Conservation (phyloP, 169 alveolate species). For the Plasmodium vivax region DNA sequence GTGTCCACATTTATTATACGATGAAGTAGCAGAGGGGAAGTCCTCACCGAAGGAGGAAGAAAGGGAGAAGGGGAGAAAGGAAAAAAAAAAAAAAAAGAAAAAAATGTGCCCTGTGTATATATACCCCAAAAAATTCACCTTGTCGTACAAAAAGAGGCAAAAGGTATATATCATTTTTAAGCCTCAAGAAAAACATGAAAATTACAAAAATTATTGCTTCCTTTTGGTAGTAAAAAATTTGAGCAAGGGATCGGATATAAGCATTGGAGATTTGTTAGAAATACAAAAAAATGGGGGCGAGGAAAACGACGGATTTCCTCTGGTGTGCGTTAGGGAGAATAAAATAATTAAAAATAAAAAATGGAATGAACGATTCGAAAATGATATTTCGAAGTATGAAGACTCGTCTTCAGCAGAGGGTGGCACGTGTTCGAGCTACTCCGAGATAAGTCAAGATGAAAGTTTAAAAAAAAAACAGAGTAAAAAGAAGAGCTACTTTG, state of each 20-base stretch:
- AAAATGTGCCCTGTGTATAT: slow-evolving; percentile 52
- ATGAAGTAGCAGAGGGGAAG: neutral
- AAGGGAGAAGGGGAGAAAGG: neutral
- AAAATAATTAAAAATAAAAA: slow-evolving; percentile 31
- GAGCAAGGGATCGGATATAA: slow-evolving; percentile 42
- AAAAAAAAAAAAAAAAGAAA: slow-evolving; percentile 3
- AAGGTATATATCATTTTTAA: slow-evolving; percentile 41
- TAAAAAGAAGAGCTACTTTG: slow-evolving; percentile 18
- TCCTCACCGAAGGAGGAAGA: neutral
- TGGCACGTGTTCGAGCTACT: slow-evolving; percentile 29
- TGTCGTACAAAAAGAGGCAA: slow-evolving; percentile 32
- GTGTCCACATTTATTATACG: slow-evolving; percentile 15
- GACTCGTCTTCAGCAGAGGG: slow-evolving; percentile 29
- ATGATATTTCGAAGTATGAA: slow-evolving; percentile 38
- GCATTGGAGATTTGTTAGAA: slow-evolving; percentile 34
- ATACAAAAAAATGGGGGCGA: slow-evolving; percentile 19
- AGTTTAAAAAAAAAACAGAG: slow-evolving; percentile 40
- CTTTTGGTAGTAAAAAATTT: slow-evolving; percentile 18
- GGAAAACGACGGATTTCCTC: slow-evolving; percentile 20
- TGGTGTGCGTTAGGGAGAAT: slow-evolving; percentile 45
- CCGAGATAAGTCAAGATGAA: slow-evolving; percentile 46
- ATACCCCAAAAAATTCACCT: slow-evolving; percentile 21
- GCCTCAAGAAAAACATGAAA: slow-evolving; percentile 51
- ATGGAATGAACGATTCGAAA: slow-evolving; percentile 19
- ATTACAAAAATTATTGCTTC: slow-evolving; percentile 59